Evolutionary conservation across 2,329 filamentous ascomycete genomes (phyloP), one percentile per base, ranked within the genome.

Genomic region (Epicoccum sorghinum): DNA sequence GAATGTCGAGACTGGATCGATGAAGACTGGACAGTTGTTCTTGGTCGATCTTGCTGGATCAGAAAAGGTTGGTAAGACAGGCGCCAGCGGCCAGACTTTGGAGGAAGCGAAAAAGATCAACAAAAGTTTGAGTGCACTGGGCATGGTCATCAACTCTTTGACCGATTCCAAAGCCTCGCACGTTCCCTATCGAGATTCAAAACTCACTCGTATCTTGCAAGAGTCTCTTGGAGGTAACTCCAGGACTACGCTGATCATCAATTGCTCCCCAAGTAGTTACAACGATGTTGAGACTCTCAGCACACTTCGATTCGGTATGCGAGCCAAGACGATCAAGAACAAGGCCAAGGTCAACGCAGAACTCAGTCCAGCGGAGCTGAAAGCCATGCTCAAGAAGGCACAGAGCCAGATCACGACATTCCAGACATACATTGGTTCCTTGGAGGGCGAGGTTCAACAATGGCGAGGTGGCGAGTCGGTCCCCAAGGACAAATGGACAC

Each of bases 41-140:
- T 81, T 99, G 74, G 95, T 99, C 60, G 95, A 99, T 87, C 81
- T 99, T 82, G 95, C 95, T 47, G 95, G 95, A 82, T 96, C 91
- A 71, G 95, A 99, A 79, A 98, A 98, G 80, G 92, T 98, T 46
- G 93, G 95, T 73, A 98, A 99, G 84, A 99, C 95, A 27, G 95
- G 95, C 66, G 95, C 95, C 59, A 97, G 91, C 74, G 95, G 95
- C 52, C 95, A 98, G 78, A 98, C 93, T 4, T 82, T 99, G 38
- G 95, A 98, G 76, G 95, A 99, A 76, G 95, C 95, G 57, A 98
- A 98, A 83, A 99, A 99, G 83, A 99, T 99, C 84, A 99, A 99
- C 84, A 98, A 98, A 84, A 97, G 92, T 83, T 84, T 99, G 80
- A 97, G 93, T 79, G 93, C 95, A 50, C 83, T 99, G 57, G 95